Evolutionary conservation across 345 rosid genomes (phyloP), one percentile per base, ranked within the genome.

Genomic region (Murraya koenigii): DNA sequence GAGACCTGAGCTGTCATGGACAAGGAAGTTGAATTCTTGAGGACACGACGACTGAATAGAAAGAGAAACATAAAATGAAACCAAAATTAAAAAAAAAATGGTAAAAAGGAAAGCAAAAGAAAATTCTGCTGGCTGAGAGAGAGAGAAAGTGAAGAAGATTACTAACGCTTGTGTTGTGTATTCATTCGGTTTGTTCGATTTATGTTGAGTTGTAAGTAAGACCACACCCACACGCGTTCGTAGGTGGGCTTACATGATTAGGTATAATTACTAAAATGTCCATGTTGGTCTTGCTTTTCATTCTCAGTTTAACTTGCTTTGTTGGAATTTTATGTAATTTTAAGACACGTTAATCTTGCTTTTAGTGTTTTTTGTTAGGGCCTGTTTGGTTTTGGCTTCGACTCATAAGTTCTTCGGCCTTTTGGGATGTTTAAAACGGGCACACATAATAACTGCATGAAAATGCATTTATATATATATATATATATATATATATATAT

Each of bases 121-220:
- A 44, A 74, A 74, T 54, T 49, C 52, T 3, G 44, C 78, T 72
- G 15, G 25, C 28, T 60, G n/a, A 8, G 3, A 28, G 30, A 19
- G 19, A 83, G 58, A 67, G 60, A 73, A 11, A 30, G 30, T 49
- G 62, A 33, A 78, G 78, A 75, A 23, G 71, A 69, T 79, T 54
- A 64, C 77, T 33, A 81, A 82, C 64, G 80, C 59, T 66, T 44
- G 49, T 44, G 13, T 13, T 44, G 49, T 44, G 49, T 11, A 44
- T 44, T 81, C 38, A 54, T 77, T 82, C 76, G 80, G 83, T 77
- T 79, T 60, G 81, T 79, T 79, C 66, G 80, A 76, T 81, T 78
- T 71, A 66, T 66, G 49, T 44, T 3, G 49, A 44, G 49, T 44
- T 44, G 49, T 13, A 33, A 33, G 4, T 33, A 72, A 79, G 79